Conservation (phyloP, 2,329 filamentous ascomycete genomes). For the Colletotrichum gigasporum region DNA sequence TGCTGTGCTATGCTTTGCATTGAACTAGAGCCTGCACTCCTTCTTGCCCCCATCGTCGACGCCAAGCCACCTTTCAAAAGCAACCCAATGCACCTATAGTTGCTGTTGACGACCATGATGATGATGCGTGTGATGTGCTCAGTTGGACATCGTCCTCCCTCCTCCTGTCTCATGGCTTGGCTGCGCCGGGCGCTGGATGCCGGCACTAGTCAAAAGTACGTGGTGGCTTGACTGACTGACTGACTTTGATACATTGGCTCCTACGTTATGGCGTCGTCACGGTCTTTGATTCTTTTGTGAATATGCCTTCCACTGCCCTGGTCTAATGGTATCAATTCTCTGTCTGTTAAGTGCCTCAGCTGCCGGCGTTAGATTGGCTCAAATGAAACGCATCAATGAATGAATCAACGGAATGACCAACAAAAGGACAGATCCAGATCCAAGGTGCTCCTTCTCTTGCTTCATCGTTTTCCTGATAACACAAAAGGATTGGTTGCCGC, state of each 20-base stretch:
- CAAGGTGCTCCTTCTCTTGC: not conserved
- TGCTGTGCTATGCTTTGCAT: constrained; percentile 2
- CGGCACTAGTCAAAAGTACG: constrained; percentile 22
- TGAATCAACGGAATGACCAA: not conserved
- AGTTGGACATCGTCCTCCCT: not conserved
- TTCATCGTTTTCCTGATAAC: not conserved
- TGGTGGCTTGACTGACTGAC: constrained; percentile 10
- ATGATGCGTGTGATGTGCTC: not conserved
- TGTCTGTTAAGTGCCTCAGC: not conserved
- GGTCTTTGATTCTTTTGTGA: constrained; percentile 2
- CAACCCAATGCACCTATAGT: not conserved
- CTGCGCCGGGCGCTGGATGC: constrained; percentile 20
- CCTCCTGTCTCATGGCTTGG: constrained; percentile 14
- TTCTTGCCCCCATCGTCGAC: no score
- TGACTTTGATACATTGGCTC: constrained; percentile 8
- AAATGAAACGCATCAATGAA: constrained; percentile 6
- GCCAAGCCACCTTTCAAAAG: no score
- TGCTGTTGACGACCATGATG: not conserved
- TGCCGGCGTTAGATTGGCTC: not conserved
- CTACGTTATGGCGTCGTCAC: no score
- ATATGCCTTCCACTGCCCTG: not conserved
- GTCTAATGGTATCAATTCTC: not conserved
- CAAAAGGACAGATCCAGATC: not conserved
- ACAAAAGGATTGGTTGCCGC: constrained; percentile 7
- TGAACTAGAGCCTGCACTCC: no score